A percentile compares a stretch with the other conserved stretches of the same genome.
Evolutionary conservation across 345 rosid species (phyloP).

Genomic region (Camelina laxa): DNA sequence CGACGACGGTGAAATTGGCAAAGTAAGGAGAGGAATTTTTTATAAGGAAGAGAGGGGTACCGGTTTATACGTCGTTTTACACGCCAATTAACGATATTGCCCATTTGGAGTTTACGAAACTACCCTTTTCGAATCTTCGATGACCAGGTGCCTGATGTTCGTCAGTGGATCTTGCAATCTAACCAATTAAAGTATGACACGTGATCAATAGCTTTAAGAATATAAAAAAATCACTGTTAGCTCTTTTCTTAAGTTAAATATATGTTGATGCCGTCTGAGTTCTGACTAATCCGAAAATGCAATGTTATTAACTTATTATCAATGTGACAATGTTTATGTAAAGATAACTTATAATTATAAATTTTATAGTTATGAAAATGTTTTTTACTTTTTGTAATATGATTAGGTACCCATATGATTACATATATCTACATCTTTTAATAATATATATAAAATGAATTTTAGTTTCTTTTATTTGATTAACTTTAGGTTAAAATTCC

Average conservation of each 20-base stretch:
- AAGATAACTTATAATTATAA: too few relatives aligned
- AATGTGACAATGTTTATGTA: too few relatives aligned
- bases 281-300: background rate
- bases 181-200: background rate
- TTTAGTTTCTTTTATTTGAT: too few relatives aligned
- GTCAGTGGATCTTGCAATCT: background rate
- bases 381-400: too few relatives aligned
- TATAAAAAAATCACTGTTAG: too few relatives aligned
- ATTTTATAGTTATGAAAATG: too few relatives aligned
- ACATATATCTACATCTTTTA: too few relatives aligned
- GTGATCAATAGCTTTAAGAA: background rate
- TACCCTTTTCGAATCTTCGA: background rate
- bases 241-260: constrained; percentile 14
- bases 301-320: too few relatives aligned
- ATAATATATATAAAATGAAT: too few relatives aligned
- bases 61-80: constrained; percentile 18
- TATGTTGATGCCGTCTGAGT: background rate
- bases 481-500: too few relatives aligned
- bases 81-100: constrained; percentile 17
- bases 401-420: too few relatives aligned
- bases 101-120: background rate
- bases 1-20: background rate
- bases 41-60: constrained; percentile 13
- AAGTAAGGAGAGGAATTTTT: constrained; percentile 1
- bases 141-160: background rate